Conservation (phyloP, 106 monocot genomes). For the Dendrobium chrysotoxum region DNA sequence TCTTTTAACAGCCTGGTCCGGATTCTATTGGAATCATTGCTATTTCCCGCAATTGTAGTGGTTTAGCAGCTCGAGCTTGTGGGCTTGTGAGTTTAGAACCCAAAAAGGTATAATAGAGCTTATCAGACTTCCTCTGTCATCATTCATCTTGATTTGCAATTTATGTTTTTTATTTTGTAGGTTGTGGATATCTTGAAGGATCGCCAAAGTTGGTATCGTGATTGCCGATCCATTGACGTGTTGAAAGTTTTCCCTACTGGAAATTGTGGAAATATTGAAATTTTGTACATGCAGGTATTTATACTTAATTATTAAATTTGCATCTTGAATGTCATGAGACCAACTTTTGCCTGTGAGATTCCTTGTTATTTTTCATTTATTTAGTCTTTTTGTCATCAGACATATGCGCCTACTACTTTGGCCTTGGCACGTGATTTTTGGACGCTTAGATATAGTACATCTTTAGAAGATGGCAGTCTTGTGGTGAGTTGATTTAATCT, state of each 20-base stretch:
- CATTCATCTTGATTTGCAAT: not conserved
- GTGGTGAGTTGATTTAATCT: constrained; percentile 39
- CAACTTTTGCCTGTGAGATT: not conserved
- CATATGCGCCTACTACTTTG: constrained; percentile 94
- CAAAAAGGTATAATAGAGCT: constrained; percentile 61
- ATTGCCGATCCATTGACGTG: constrained; percentile 81
- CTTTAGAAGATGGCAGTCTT: constrained; percentile 81
- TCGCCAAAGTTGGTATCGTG: constrained; percentile 89
- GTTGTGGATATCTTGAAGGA: constrained; percentile 96
- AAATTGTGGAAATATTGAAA: constrained; percentile 89
- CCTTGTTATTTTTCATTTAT: not conserved
- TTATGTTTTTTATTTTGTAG: constrained; percentile 23
- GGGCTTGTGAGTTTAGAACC: constrained; percentile 99
- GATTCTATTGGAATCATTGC: constrained; percentile 99
- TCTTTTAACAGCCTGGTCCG: constrained; percentile 88
- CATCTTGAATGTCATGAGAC: not conserved
- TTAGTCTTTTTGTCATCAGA: constrained; percentile 31
- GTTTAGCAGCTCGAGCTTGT: constrained; percentile 96
- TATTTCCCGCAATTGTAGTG: constrained; percentile 96
- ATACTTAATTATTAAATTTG: not conserved
- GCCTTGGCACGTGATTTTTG: constrained; percentile 93
- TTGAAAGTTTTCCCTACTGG: constrained; percentile 70
- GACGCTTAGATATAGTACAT: constrained; percentile 85
- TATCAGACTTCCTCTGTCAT: not conserved
- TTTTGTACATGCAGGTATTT: constrained; percentile 95